phyloP scores from a whole-genome alignment of 257 asterid species.

The Salvia hispanica region DNA sequence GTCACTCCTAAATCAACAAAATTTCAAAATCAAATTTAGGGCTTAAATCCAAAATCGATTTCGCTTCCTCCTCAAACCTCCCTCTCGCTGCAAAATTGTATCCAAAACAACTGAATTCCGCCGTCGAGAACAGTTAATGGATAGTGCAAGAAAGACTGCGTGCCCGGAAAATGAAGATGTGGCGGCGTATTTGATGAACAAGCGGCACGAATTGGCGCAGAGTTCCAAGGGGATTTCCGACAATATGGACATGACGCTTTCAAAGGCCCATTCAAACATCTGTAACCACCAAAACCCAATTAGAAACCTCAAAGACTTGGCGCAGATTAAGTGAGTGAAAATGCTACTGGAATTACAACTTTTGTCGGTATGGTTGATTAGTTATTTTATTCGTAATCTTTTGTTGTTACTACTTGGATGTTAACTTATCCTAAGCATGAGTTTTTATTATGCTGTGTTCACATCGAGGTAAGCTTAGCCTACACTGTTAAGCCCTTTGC shows the following conservation, averaged over 20 bases:
- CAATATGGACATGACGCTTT: constrained; percentile 60
- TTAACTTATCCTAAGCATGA: constrained; percentile 4
- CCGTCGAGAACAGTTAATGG: constrained; percentile 47
- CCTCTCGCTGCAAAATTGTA: too few species aligned
- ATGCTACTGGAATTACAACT: too few species aligned
- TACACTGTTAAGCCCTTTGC: not conserved
- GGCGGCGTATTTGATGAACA: constrained; percentile 63
- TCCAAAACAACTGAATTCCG: not conserved
- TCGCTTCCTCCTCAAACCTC: too few species aligned
- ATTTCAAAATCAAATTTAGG: too few species aligned
- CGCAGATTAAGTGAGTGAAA: constrained; percentile 73
- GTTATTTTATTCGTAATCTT: not conserved
- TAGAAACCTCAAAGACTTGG: constrained; percentile 63
- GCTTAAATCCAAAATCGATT: too few species aligned
- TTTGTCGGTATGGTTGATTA: too few species aligned
- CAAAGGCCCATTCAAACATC: constrained; percentile 71
- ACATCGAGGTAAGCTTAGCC: not conserved
- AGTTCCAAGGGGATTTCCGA: constrained; percentile 76
- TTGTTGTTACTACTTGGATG: constrained; percentile 17
- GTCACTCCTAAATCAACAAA: too few species aligned
- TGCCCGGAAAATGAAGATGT: constrained; percentile 73
- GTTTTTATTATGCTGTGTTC: constrained; percentile 16
- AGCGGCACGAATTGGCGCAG: constrained; percentile 70
- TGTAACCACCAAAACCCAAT: constrained; percentile 64
- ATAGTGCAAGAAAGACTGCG: constrained; percentile 39